Evolutionary conservation across 148 eudicot genomes (phyloP), one percentile per base, ranked within the genome.

Genomic region (Rhododendron kiyosumense): DNA sequence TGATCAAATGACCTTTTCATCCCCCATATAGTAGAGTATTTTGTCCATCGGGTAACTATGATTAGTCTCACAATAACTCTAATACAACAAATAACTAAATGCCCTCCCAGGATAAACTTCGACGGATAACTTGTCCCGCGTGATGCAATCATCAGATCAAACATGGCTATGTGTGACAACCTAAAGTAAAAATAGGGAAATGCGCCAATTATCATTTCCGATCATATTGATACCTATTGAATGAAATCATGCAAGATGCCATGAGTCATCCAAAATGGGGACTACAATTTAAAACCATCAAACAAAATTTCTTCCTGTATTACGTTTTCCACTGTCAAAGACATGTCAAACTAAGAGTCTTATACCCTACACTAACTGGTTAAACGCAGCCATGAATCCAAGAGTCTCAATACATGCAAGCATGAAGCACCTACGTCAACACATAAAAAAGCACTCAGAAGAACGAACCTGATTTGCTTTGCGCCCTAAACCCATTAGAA

Each of bases 401-500:
- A 81, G 65, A 51, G 65, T 81, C 83, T 15, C 26, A 38, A 34
- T 49, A 54, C 82, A 80, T 17, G 30, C 81, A 84, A 30, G 9
- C 32, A 57, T 30, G 46, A 17, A 54, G 73, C 22, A 54, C 83
- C 75, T 36, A 85, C 34, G 48, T 36, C 18, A 69, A 32, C 18
- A 71, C 32, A 76, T 32, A 17, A 6, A 59, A 54, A 65, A 13
- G 61, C 57, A 7, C 17, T 22, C 80, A 41, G 7, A 83, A 84
- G 28, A 77, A 76, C 28, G 79, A 87, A 97, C 99, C 99, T 95
- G 99, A 90, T 97, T 95, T 86, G 98, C 99, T 94, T 97, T 97
- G 67, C 98, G 98, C 81, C 98, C 99, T 82, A 95, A 91, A 86
- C 99, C 99, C 98, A 97, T 97, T 75, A 97, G 86, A 86, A 97